Evolutionary conservation across 106 monocot species (phyloP).

Genomic region (Ottelia alismoides): DNA sequence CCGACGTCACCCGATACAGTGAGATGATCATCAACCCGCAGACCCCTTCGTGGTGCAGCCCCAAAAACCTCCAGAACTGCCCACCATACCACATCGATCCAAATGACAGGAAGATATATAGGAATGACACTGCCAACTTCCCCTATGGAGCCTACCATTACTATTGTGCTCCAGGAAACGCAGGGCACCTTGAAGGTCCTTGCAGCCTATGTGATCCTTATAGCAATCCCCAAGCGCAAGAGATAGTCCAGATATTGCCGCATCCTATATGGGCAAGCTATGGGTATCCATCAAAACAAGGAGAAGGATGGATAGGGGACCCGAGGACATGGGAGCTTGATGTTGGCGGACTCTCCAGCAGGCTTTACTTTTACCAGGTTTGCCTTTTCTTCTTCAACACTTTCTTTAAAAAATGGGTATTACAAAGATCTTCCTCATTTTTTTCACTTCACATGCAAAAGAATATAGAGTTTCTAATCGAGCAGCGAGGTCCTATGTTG

Average conservation of each 20-base stretch:
- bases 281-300: constrained; percentile 58
- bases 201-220: constrained; percentile 61
- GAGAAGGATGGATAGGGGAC: constrained; percentile 82
- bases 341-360: constrained; percentile 47
- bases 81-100: constrained; percentile 71
- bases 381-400: too few relatives aligned
- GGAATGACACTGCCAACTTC: constrained; percentile 31
- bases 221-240: constrained; percentile 89
- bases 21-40: constrained; percentile 90
- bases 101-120: constrained; percentile 34
- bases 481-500: too few relatives aligned
- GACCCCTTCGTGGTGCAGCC: constrained; percentile 38
- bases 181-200: constrained; percentile 38
- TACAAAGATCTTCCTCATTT: too few relatives aligned
- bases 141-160: constrained; percentile 71
- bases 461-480: too few relatives aligned
- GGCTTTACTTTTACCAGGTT: constrained; percentile 85
- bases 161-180: constrained; percentile 78
- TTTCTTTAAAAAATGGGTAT: too few relatives aligned
- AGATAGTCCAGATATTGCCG: constrained; percentile 71
- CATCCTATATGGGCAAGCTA: constrained; percentile 68
- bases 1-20: constrained; percentile 80
- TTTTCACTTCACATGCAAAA: too few relatives aligned
- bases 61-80: constrained; percentile 26
- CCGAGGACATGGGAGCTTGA: constrained; percentile 72